These are phyloP conservation scores for Gnomoniopsis smithogilvyi DNA, from an alignment of 2,329 filamentous ascomycete genomes.

Conservation along the genomic window DNA sequence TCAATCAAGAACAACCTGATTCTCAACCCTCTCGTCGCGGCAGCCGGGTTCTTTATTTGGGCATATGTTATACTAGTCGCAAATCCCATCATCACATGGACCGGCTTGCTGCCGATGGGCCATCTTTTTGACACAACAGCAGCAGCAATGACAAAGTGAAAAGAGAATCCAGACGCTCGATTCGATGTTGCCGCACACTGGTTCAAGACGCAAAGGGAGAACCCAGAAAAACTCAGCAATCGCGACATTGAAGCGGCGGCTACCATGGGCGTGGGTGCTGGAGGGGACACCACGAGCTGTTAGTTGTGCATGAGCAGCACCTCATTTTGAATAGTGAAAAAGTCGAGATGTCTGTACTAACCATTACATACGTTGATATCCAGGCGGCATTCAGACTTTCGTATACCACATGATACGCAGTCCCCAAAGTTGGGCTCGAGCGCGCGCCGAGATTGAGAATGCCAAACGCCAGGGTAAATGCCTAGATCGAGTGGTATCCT, in stretches of 20 bases:
- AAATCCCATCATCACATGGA: slow-evolving; percentile 27
- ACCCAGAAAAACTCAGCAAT: background rate
- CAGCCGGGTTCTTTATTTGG: slow-evolving; percentile 22
- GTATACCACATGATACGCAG: slow-evolving; percentile 25
- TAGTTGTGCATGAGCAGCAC: background rate
- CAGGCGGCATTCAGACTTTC: slow-evolving; percentile 23
- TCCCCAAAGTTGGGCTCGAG: slow-evolving; percentile 19
- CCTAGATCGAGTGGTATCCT: slow-evolving; percentile 20
- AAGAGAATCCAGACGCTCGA: slow-evolving; percentile 22
- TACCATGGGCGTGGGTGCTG: background rate
- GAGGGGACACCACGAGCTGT: background rate
- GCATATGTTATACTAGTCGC: slow-evolving; percentile 24
- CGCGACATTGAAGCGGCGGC: background rate
- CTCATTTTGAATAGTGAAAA: no score
- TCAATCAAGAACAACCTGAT: slow-evolving; percentile 21
- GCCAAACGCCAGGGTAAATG: slow-evolving; percentile 16
- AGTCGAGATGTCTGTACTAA: no score
- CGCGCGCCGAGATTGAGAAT: slow-evolving; percentile 22
- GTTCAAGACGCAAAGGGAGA: slow-evolving; percentile 16
- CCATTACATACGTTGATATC: slow-evolving; percentile 23
- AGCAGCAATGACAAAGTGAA: slow-evolving; percentile 22
- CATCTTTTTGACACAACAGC: slow-evolving; percentile 25
- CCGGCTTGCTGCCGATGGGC: slow-evolving; percentile 26
- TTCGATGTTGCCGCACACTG: slow-evolving; percentile 26
- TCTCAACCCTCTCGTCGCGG: slow-evolving; percentile 18